Conservation (phyloP, 129 eudicot species). For the Flaveria linearis region DNA sequence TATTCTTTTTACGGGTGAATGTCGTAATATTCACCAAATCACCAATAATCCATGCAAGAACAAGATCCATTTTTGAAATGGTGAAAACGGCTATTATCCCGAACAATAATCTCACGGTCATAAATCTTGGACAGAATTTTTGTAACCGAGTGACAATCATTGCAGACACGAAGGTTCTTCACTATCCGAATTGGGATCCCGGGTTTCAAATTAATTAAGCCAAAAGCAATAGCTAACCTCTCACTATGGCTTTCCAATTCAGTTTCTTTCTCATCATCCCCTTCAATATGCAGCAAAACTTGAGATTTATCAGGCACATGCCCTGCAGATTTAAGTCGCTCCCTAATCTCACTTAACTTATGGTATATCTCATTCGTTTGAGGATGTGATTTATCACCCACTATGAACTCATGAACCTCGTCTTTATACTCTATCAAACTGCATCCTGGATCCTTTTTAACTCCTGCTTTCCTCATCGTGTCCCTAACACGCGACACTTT, state of each 20-base stretch:
- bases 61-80: conserved; percentile 67
- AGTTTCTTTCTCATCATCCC: conserved; percentile 40
- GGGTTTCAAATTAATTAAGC: conserved; percentile 46
- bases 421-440: conserved; percentile 41
- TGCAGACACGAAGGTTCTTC: conserved; percentile 80
- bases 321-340: conserved; percentile 36
- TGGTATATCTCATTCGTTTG: conserved; percentile 35
- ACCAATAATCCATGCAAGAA: conserved; percentile 88
- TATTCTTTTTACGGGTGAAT: too few species aligned
- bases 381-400: conserved; percentile 55
- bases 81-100: conserved; percentile 80
- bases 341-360: conserved; percentile 44
- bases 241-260: conserved; percentile 78
- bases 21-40: not conserved
- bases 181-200: conserved; percentile 59
- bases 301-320: conserved; percentile 40
- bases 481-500: conserved; percentile 58
- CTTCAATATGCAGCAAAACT: conserved; percentile 47
- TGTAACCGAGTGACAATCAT: conserved; percentile 74
- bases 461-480: conserved; percentile 46
- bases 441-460: conserved; percentile 52
- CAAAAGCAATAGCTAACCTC: conserved; percentile 82
- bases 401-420: conserved; percentile 46
- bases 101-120: conserved; percentile 69
- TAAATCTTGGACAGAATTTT: conserved; percentile 64